Evolutionary conservation across 2,329 filamentous ascomycete genomes (phyloP), one percentile per base, ranked within the genome.

Genomic region (Botryosphaeria dothidea): DNA sequence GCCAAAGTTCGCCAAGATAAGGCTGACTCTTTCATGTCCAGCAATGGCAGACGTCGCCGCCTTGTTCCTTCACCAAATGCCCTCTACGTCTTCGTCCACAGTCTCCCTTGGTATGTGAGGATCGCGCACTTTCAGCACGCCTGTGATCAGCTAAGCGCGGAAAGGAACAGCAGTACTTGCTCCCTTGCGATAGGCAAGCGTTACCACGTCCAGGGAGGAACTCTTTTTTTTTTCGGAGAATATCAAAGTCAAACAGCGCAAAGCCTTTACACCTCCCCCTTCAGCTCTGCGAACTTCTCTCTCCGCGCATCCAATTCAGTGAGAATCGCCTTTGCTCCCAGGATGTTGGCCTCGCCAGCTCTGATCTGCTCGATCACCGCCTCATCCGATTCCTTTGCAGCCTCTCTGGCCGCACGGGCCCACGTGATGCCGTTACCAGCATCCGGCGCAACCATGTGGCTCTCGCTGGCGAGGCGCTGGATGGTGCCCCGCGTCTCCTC

Each of bases 381-480:
- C 11, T 45, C 56, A 1, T 66, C 62, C 29, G 62, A 27, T 15
- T 46, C 56, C 19, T 8, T 38, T 6, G 36, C 38, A 13, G 36
- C 48, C 25, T 62, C 58, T 23, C 13, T 31, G 13, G 66, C 68
- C 11, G 68, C 67, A 9, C 56, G 58, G 17, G 57, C 67, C 68
- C 68, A 70, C 11, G 43, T 62, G 3, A 38, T 6, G 25, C 51
- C 62, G 21, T 48, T 60, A 13, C 38, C 46, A 38, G 67, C 46
- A 1, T 73, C 73, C n/a, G 73, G 74, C 9, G 74, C 71, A 4
- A 79, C 67, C 9, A 79, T 67, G 62, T 78, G 76, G 65, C 76
- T 78, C 67, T 79, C 77, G 19, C 72, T 75, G 0, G 77, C 74
- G 1, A 79, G 69, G 5, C 77, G 71, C 4, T 73, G 67, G 4